Conservation (phyloP, 2,329 filamentous ascomycete genomes). For the Pseudogymnoascus sp. region DNA sequence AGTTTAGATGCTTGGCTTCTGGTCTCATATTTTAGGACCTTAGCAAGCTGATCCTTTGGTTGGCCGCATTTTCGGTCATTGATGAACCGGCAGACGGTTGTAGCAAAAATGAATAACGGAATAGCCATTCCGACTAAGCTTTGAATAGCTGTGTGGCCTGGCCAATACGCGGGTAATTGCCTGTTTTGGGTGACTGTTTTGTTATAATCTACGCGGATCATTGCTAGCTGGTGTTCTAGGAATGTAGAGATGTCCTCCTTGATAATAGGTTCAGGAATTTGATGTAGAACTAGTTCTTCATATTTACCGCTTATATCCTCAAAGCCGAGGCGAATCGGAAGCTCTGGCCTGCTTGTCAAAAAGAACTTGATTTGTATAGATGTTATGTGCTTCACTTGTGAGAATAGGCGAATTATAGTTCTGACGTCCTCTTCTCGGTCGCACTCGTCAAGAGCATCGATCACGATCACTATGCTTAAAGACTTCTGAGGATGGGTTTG, state of each 20-base stretch:
- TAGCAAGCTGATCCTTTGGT: conserved; percentile 20
- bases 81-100: conserved; percentile 27
- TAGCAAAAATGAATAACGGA: conserved; percentile 31
- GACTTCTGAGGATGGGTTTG: neutral
- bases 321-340: conserved; percentile 18
- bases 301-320: conserved; percentile 10
- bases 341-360: conserved; percentile 21
- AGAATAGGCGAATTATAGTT: conserved; percentile 15
- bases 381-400: conserved; percentile 10
- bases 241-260: conserved; percentile 17
- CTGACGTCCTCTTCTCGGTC: conserved; percentile 17
- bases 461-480: conserved; percentile 16
- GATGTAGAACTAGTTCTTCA: conserved; percentile 18
- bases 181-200: conserved; percentile 13
- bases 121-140: conserved; percentile 24
- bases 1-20: conserved; percentile 17
- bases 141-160: conserved; percentile 16
- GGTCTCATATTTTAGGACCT: conserved; percentile 20
- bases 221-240: conserved; percentile 13
- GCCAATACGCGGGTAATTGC: conserved; percentile 25
- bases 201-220: conserved; percentile 12
- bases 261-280: conserved; percentile 15
- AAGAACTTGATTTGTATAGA: conserved; percentile 16
- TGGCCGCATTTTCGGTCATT: conserved; percentile 16
- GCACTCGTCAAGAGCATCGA: conserved; percentile 29